Evolutionary conservation across 805 yeast genomes (phyloP), one percentile per base, ranked within the genome.

Genomic region (Aciculoconidium aculeatum): DNA sequence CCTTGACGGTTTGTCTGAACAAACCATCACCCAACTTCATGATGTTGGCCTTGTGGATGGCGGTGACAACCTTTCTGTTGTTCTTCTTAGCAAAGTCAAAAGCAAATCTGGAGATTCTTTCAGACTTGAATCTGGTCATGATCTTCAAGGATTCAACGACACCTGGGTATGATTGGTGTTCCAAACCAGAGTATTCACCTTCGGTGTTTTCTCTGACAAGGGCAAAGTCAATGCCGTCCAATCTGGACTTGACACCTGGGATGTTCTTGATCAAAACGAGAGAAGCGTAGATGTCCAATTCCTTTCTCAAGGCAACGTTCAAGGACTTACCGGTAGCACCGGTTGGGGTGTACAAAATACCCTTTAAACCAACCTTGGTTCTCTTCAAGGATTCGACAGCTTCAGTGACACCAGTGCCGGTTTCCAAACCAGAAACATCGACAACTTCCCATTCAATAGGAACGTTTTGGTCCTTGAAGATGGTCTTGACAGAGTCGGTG

Each of bases 1-100:
- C 81, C 62, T 86, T 79, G 49, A 90, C 84, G 44, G 96, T 87
- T 63, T 80, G 75, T 74, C 95, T 85, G 77, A 92, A 90, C 53
- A 90, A 75, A 65, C 98, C 98, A 60, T 90, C 98, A 61, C 95
- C 95, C 56, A 87, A 77, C 71, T 90, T 90, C 98, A 90, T 90
- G 55, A 90, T 90, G 75, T 92, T 92, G 46, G 98, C 98, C 70
- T 90, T 90, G 79, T 90, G 98, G 55, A 90, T 92, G 47, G 96
- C 96, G 31, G 96, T 87, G 39, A 90, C 97, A 47, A 75, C 66
- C 62, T 81, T 78, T 71, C 97, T 85, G 72, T 82, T 76, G 73
- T 92, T 84, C 67, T 80, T 85, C 58, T 73, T 69, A 41, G 97
- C 97, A 49, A 83, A 90, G 67, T 90, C 97, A 53, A 86, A 90